Conservation (phyloP, 352 stramenopile species). For the Globisporangium perplexum region DNA sequence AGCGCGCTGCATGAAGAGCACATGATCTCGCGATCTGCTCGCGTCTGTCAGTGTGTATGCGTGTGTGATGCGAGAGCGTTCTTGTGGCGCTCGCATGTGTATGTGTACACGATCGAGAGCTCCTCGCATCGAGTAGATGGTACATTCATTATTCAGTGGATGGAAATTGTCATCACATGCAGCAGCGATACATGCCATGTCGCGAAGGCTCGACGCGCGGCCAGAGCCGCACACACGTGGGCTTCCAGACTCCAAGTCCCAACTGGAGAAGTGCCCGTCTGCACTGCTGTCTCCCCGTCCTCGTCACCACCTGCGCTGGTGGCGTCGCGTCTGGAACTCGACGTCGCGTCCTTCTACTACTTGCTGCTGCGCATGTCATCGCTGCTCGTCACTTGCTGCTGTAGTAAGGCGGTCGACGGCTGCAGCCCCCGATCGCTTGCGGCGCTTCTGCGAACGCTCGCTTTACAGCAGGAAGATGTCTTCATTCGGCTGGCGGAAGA, state of each 20-base stretch:
- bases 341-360: neutral
- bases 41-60: too few species aligned
- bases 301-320: neutral
- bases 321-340: neutral
- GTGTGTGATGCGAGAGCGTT: too few species aligned
- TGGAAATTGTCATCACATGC: neutral
- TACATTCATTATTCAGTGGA: neutral
- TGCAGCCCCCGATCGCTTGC: too few species aligned
- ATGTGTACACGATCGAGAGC: neutral
- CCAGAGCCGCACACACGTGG: neutral
- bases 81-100: too few species aligned
- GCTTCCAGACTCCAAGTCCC: too few species aligned
- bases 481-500: constrained; percentile 74
- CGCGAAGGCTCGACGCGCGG: too few species aligned
- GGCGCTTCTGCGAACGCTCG: too few species aligned
- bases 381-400: neutral
- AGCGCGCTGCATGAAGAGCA: neutral
- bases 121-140: too few species aligned
- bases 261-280: too few species aligned
- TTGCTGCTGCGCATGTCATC: neutral
- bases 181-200: neutral
- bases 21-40: neutral
- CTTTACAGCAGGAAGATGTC: constrained; percentile 82
- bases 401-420: neutral
- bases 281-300: too few species aligned